phyloP scores from a whole-genome alignment of 2,329 filamentous ascomycete species.

The Cladosporium oxysporum region DNA sequence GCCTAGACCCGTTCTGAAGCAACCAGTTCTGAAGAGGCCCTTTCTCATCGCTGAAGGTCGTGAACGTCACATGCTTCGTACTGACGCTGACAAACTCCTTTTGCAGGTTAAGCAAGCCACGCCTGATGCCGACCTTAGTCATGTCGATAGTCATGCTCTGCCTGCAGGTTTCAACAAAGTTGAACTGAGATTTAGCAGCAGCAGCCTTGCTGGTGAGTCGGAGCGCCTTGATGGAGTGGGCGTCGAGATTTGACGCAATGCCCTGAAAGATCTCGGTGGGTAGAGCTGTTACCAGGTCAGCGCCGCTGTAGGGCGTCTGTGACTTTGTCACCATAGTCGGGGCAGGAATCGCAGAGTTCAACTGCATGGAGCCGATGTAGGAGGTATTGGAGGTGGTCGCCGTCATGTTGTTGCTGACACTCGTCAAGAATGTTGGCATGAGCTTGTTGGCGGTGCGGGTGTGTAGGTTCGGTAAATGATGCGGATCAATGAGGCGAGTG shows the following conservation, averaged over 20 bases:
- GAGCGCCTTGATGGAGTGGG: conserved; percentile 27
- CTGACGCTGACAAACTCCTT: too few species aligned
- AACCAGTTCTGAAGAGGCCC: too few species aligned
- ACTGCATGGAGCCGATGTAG: background rate
- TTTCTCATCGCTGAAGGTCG: background rate
- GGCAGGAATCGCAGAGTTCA: background rate
- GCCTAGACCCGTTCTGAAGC: too few species aligned
- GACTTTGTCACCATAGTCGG: background rate
- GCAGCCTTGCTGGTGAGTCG: conserved; percentile 50
- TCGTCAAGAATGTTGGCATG: background rate
- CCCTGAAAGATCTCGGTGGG: conserved; percentile 21
- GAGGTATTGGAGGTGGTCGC: background rate
- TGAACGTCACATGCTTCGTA: background rate
- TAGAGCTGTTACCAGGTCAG: conserved; percentile 12
- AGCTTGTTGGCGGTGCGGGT: background rate
- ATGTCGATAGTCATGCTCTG: background rate
- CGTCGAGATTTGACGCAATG: conserved; percentile 17
- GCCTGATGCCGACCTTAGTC: background rate
- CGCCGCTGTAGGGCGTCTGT: background rate
- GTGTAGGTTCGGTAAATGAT: background rate
- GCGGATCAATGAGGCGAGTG: background rate
- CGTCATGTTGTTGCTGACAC: background rate
- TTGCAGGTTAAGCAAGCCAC: background rate
- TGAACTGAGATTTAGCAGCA: background rate
- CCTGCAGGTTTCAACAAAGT: background rate